Conservation (phyloP, 805 yeast species). For the Yarrowia sp. region DNA sequence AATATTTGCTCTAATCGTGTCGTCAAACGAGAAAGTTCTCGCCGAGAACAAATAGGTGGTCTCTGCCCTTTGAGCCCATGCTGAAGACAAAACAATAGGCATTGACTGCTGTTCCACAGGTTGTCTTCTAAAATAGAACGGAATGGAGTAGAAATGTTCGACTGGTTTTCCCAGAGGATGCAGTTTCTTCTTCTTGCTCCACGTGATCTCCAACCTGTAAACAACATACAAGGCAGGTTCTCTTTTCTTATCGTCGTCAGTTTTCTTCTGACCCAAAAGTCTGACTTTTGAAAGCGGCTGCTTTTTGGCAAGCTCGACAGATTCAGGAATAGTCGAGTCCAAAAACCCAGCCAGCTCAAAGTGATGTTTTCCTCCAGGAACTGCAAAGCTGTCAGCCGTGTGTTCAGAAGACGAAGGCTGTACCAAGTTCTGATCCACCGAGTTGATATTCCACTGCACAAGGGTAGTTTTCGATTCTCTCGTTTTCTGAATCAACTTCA, state of each 20-base stretch:
- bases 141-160: not conserved
- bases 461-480: conserved; percentile 1
- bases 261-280: conserved; percentile 5
- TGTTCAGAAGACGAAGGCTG: conserved; percentile 11
- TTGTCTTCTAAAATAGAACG: conserved; percentile 10
- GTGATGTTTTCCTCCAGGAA: not conserved
- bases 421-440: not conserved
- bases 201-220: not conserved
- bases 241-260: not conserved
- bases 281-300: not conserved
- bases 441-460: conserved; percentile 10
- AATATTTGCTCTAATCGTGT: not conserved
- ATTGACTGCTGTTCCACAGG: not conserved
- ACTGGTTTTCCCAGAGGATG: conserved; percentile 12
- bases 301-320: not conserved
- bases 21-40: not conserved
- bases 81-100: conserved; percentile 6
- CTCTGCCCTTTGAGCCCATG: conserved; percentile 8
- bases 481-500: not conserved
- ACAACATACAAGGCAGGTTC: not conserved
- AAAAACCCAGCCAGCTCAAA: conserved; percentile 5
- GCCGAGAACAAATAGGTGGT: conserved; percentile 4
- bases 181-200: conserved; percentile 20
- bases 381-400: not conserved
- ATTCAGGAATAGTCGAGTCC: conserved; percentile 7